Evolutionary conservation across 2,329 filamentous ascomycete species (phyloP), one percentile per base, ranked within the genome.

Genomic region (Alternaria longipes): DNA sequence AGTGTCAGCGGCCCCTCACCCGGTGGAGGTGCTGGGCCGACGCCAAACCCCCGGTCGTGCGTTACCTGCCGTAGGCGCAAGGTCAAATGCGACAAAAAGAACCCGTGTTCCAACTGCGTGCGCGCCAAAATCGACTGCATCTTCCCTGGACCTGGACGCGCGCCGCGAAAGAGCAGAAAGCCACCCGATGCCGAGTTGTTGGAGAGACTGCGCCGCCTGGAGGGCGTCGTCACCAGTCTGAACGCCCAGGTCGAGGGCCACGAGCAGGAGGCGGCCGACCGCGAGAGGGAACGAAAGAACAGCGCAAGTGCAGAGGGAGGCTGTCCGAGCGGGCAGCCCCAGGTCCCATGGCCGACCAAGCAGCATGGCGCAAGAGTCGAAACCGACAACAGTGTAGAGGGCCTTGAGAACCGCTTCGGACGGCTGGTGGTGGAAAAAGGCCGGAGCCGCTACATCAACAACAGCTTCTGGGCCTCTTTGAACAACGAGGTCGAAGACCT

Each of bases 71-170:
- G 76, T 11, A 66, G 68, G 54, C 82, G 89, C 63, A 90, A 91
- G 77, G 91, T 93, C 56, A 90, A 90, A 71, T 93, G 91, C 83
- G 90, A 93, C 81, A 93, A 93, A 81, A 84, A 87, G 70, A 87
- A 91, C 82, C 89, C 90, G 16, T 93, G 91, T 77, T 87, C 87
- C 69, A 93, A 93, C 76, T 93, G 91, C 76, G 86, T 86, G 42
- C 87, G 89, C 65, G 89, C 89, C 41, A 81, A 89, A 68, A 90
- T 90, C 59, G 86, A 90, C 67, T 93, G 91, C 76, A 81, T 92
- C 50, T 93, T 91, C 73, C 91, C 91, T 1, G 89, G 90, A 3
- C 91, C 91, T 0, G 91, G 90, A 9, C 85, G 91, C 56, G 90
- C 90, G 6, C 90, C 90, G 9, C 84, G 90, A 42, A 89, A 90